Conservation (phyloP, 768 basidiomycete species). For the Macrolepiota fuliginosa region DNA sequence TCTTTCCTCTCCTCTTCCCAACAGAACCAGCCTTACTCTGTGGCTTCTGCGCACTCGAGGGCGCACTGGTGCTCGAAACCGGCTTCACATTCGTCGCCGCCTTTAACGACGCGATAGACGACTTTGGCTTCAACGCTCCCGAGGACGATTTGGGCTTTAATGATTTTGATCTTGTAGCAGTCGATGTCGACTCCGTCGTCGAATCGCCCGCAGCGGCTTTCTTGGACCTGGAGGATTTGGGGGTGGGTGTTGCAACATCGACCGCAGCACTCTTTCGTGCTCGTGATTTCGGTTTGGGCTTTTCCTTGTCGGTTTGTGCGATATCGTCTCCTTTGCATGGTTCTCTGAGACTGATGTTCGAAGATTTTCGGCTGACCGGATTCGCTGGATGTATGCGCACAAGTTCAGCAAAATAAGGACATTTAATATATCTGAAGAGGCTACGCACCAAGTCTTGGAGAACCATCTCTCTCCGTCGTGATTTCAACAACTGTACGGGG, state of each 20-base stretch:
- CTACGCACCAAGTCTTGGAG: conserved; percentile 7
- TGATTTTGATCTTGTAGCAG: neutral
- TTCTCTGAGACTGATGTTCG: neutral
- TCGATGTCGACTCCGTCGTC: neutral
- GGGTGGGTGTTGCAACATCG: neutral
- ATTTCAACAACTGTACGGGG: conserved; percentile 6
- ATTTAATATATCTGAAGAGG: neutral
- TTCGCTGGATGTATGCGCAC: neutral
- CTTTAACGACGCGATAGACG: conserved; percentile 2
- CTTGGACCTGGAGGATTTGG: conserved; percentile 3
- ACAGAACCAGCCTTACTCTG: neutral
- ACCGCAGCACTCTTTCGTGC: conserved; percentile 2
- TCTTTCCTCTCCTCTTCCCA: conserved; percentile 5
- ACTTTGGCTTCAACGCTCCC: conserved; percentile 7
- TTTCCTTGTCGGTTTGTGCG: conserved; percentile 3
- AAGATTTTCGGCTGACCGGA: neutral
- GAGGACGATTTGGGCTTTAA: conserved; percentile 7
- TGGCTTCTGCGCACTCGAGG: neutral
- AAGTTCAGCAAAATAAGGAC: neutral
- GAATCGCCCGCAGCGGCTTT: neutral
- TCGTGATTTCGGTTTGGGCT: conserved; percentile 5
- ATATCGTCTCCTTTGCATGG: neutral
- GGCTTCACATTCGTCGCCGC: neutral
- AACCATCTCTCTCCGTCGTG: conserved; percentile 10
- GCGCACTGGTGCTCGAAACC: neutral